Percentiles rank a stretch among this genome's conserved stretches.
Conservation (phyloP, 306 rosid species). For the Castanea mollissima region DNA sequence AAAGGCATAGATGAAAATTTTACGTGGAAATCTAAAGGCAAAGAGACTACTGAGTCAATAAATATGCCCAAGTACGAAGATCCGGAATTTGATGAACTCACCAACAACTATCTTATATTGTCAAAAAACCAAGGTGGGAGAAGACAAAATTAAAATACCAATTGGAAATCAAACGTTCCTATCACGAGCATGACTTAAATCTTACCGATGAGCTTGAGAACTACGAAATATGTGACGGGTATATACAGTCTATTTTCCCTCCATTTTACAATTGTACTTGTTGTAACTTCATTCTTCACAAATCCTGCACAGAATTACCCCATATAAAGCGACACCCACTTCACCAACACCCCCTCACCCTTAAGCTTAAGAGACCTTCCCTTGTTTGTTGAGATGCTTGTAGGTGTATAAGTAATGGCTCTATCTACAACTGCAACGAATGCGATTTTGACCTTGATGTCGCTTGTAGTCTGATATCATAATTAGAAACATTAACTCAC, state of each 20-base stretch:
- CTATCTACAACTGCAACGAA: background rate
- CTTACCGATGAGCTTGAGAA: too few relatives aligned
- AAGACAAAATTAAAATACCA: too few relatives aligned
- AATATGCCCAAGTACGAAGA: background rate
- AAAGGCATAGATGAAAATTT: background rate
- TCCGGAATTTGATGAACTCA: background rate
- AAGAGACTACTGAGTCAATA: background rate
- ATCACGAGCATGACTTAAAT: too few relatives aligned
- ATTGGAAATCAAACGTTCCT: too few relatives aligned
- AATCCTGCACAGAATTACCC: background rate
- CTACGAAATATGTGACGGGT: background rate
- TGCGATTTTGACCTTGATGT: background rate
- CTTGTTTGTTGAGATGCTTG: accelerated
- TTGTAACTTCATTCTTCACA: background rate
- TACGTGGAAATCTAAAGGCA: background rate
- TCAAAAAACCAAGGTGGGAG: background rate
- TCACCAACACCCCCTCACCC: background rate
- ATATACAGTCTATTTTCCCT: background rate
- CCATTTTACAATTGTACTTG: background rate
- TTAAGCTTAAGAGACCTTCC: background rate
- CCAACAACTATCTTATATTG: background rate
- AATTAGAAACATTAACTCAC: background rate
- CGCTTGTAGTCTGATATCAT: too few relatives aligned
- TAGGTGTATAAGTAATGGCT: background rate
- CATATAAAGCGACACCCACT: background rate